Conservation (phyloP, 108 stramenopile genomes). For the Conticribra weissflogii region DNA sequence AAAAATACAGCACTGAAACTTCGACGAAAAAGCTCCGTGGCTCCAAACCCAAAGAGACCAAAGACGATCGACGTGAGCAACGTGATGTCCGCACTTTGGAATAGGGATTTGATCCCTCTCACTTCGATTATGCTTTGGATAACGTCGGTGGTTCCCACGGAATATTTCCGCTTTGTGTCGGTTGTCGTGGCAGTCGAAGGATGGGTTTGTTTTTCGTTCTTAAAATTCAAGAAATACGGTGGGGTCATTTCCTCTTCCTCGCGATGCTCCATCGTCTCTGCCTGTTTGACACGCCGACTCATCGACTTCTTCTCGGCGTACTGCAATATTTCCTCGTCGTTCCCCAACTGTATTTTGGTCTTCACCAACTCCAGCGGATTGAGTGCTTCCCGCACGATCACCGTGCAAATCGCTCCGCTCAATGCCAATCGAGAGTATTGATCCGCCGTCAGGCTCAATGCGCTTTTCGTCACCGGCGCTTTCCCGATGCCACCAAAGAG, state of each 20-base stretch:
- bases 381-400: slow-evolving; percentile 79
- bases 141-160: slow-evolving; percentile 4
- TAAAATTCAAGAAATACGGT: neutral
- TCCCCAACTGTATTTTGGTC: slow-evolving; percentile 85
- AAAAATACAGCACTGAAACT: slow-evolving; percentile 76
- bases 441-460: slow-evolving; percentile 57
- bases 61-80: slow-evolving; percentile 85
- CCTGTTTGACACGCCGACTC: slow-evolving; percentile 9
- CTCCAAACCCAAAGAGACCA: slow-evolving; percentile 90
- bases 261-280: no score
- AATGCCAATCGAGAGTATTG: slow-evolving; percentile 81
- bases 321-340: slow-evolving; percentile 73
- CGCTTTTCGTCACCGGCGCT: slow-evolving; percentile 77
- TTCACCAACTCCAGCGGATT: slow-evolving; percentile 89
- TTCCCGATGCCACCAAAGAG: slow-evolving; percentile 83
- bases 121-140: slow-evolving; percentile 54
- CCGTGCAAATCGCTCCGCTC: slow-evolving; percentile 84
- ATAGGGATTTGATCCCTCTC: slow-evolving; percentile 69
- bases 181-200: neutral
- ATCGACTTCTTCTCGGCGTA: slow-evolving; percentile 33
- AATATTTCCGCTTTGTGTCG: neutral
- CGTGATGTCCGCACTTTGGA: slow-evolving; percentile 91
- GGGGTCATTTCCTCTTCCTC: neutral
- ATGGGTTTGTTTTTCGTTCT: neutral
- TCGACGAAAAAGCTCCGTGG: slow-evolving; percentile 88